Base-by-base conservation (phyloP, 2,329 filamentous ascomycete genomes). In the Fragosphaeria purpurea region DNA sequence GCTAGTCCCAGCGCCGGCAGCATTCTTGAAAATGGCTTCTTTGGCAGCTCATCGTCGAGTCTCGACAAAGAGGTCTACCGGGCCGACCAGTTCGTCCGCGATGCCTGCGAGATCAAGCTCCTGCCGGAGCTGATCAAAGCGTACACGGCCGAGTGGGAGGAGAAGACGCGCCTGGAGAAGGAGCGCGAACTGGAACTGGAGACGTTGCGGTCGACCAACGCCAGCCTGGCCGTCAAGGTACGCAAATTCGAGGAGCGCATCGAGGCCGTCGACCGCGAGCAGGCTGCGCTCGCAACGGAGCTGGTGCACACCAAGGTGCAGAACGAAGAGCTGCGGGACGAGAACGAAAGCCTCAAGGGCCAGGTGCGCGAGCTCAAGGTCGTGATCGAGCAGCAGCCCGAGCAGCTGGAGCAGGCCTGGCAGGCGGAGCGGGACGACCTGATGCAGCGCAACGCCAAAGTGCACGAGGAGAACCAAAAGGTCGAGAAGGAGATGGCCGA, bases 61-160 rank as follows among this genome's bases (percentile, higher is more conserved):
- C 78, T 88, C 10, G 93, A 98, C 63, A 96, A 95, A 67, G 93
- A 96, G 63, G 81, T 98, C 6, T 98, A 98, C 65, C 83, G 90
- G 46, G 93, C 93, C 12, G 93, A 98, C 64, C 82, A 93, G 59
- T 80, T 98, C 54, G 88, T 98, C 11, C 85, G 86, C 53, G 93
- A 98, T 66, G 93, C 93, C 1, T 95, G 90, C 62, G 84, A 86
- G 37, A 77, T 97, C 47, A 86, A 88, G 61, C 82, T 98, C 41
- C 88, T 88, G 0, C 82, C 87, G 0, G 86, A 94, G 61, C 81
- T 85, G 61, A 79, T 98, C 30, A 85, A 86, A 60, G 70, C 76
- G 4, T 98, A 97, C 65, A 85, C 84, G 0, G 64, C 75, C 0
- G 93, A 98, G 63, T 98, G 90, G 90, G 88, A 95, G 63, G 91